These are phyloP conservation scores for Echinochloa phyllopogon DNA, from an alignment of 176 grass and related monocot genomes.

Conservation along the genomic window DNA sequence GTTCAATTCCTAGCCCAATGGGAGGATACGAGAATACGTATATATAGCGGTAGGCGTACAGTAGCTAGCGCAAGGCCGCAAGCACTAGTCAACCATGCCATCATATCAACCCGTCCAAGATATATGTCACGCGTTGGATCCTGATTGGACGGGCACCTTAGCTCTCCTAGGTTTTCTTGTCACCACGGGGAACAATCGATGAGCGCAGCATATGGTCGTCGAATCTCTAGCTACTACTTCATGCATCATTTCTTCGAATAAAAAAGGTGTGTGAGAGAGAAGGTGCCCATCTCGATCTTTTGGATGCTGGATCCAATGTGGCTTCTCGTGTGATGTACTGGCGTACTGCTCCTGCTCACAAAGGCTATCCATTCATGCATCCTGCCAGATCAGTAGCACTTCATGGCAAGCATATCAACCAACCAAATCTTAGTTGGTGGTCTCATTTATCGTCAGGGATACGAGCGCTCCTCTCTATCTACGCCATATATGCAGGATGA, in stretches of 20 bases:
- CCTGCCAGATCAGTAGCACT: neutral
- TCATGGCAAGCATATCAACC: neutral
- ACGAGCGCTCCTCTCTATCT: neutral
- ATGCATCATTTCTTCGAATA: neutral
- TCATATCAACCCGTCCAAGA: neutral
- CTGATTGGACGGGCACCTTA: neutral
- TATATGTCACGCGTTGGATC: neutral
- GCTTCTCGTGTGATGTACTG: neutral
- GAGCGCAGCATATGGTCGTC: neutral
- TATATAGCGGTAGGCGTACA: neutral
- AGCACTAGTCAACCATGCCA: neutral
- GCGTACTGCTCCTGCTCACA: neutral
- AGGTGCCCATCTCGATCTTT: neutral
- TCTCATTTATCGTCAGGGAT: neutral
- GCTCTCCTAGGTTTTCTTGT: slow-evolving; percentile 27
- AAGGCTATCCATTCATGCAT: neutral
- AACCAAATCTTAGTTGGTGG: neutral
- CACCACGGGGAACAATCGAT: slow-evolving; percentile 27
- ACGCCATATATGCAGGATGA: neutral
- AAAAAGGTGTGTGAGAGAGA: neutral
- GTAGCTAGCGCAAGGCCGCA: neutral
- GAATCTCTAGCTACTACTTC: neutral
- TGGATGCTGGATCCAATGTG: slow-evolving; percentile 6
- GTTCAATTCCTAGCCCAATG: neutral
- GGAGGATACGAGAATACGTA: neutral